Evolutionary conservation across 345 rosid genomes (phyloP).

Genomic region (Chamaenerion angustifolium): DNA sequence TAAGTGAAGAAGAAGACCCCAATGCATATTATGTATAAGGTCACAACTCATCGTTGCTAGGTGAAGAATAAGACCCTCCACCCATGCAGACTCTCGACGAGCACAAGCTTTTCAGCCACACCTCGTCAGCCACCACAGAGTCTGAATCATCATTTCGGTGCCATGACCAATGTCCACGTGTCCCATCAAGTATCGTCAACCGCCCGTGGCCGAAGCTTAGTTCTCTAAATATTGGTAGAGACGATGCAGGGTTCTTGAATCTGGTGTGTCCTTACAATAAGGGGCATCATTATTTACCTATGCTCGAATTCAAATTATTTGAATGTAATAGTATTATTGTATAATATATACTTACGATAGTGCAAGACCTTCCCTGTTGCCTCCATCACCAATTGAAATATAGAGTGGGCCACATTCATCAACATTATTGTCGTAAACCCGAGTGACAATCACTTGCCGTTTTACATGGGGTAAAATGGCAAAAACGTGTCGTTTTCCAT

Average conservation of each 20-base stretch:
- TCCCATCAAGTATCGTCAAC: conserved; percentile 29
- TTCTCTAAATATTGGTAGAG: conserved; percentile 43
- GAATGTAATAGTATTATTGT: too few relatives aligned
- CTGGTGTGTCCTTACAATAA: conserved; percentile 9
- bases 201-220: conserved; percentile 75
- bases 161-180: conserved; percentile 76
- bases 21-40: too few relatives aligned
- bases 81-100: conserved; percentile 17
- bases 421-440: conserved; percentile 50
- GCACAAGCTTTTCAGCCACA: too few relatives aligned
- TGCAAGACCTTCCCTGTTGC: conserved; percentile 86
- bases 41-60: conserved; percentile 28
- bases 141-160: too few relatives aligned
- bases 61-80: background rate
- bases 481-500: too few relatives aligned
- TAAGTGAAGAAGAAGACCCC: too few relatives aligned
- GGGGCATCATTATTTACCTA: background rate
- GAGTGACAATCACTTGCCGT: too few relatives aligned
- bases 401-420: conserved; percentile 68
- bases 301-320: too few relatives aligned
- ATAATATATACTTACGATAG: conserved; percentile 15
- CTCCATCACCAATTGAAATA: conserved; percentile 87
- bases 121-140: too few relatives aligned
- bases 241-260: conserved; percentile 37
- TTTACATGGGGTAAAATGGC: too few relatives aligned